Evolutionary conservation across 2,329 filamentous ascomycete genomes (phyloP), one percentile per base, ranked within the genome.

Genomic region (Fusarium pilosicola): DNA sequence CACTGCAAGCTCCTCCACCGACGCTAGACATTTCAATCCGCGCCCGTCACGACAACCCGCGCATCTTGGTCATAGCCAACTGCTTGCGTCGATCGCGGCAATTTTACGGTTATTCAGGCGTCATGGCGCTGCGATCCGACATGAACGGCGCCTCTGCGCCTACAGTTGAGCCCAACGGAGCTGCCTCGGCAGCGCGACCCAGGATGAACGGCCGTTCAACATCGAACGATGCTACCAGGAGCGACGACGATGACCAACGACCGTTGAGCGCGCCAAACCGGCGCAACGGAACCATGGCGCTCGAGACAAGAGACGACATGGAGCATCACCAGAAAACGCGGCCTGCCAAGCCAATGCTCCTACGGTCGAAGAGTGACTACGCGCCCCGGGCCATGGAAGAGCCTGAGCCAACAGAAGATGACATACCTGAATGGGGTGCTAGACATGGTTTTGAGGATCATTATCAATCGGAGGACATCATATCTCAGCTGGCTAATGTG

Each of bases 361-460:
- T 86, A 58, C 85, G 89, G 60, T 89, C 89, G 65, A 89, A 87
- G 81, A 90, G 88, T 79, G 88, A 91, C 74, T 86, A 85, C 75
- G 84, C 81, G 34, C 80, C 84, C 48, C 85, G 84, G 32, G 80
- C 83, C 42, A 82, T 84, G 30, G 79, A 84, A 22, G 82, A 85
- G 24, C 70, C 81, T 46, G 85, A 86, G 46, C 79, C 81, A 56
- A 76, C 80, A 34, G 85, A 86, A 20, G 85, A 87, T 7, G 86
- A 87, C 46, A 81, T 86, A 38, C 82, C 84, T 48, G 85, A 87
- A 74, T 88, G 87, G 86, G 88, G 88, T 13, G 88, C 88, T 81
- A 90, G 95, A 55, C 95, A 98, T 84, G 95, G 95, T 54, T 98
- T 96, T 85, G 94, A 97, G 80, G 93, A 95, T 76, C 94, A 97